Conservation (phyloP, 1,284 basidiomycete genomes). For the Athelia sp. region DNA sequence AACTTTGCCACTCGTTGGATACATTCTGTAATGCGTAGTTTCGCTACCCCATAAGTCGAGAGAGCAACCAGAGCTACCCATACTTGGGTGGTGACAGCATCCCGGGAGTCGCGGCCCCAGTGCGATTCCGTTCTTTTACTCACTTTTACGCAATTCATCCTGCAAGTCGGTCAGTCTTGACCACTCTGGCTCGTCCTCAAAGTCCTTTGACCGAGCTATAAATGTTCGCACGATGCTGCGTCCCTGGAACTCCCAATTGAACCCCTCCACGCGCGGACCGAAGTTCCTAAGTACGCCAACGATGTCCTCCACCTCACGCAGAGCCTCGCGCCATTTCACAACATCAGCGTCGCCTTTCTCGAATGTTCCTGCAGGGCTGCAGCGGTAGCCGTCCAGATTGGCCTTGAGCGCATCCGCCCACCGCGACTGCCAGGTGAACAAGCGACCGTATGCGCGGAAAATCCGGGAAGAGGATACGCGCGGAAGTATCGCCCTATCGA, state of each 20-base stretch:
- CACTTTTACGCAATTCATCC: slow-evolving; percentile 44
- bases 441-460: slow-evolving; percentile 76
- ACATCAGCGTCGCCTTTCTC: slow-evolving; percentile 63
- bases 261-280: slow-evolving; percentile 61
- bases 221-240: slow-evolving; percentile 87
- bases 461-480: slow-evolving; percentile 73
- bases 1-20: too few relatives aligned
- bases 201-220: slow-evolving; percentile 76
- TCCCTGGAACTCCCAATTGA: slow-evolving; percentile 82
- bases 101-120: background rate
- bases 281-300: slow-evolving; percentile 82
- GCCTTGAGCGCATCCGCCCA: slow-evolving; percentile 80
- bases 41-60: too few relatives aligned
- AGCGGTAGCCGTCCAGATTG: slow-evolving; percentile 80
- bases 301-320: slow-evolving; percentile 76
- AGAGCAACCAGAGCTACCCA: too few relatives aligned
- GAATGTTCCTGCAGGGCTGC: slow-evolving; percentile 63
- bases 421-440: slow-evolving; percentile 66
- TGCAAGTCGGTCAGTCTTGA: slow-evolving; percentile 54
- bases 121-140: slow-evolving; percentile 2
- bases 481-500: slow-evolving; percentile 76
- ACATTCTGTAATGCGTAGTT: too few relatives aligned
- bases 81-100: slow-evolving; percentile 1
- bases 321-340: slow-evolving; percentile 65
- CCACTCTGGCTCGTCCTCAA: slow-evolving; percentile 88